These are phyloP conservation scores for Phylloporus arenicola DNA, from an alignment of 768 basidiomycete species.

Conservation along the genomic window DNA sequence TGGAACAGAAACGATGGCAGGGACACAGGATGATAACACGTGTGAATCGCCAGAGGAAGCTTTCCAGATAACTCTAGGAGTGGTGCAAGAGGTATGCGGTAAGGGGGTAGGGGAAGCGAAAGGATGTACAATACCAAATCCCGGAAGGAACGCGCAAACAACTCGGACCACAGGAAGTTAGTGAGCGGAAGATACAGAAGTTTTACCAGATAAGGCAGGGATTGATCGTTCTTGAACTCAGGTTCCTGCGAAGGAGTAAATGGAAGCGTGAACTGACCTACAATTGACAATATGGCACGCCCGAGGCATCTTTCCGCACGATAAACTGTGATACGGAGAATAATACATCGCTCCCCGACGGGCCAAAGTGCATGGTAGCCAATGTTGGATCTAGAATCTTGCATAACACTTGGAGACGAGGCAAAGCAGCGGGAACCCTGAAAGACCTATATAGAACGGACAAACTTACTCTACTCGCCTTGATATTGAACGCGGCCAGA, in stretches of 20 bases:
- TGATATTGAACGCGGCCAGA: constrained; percentile 51
- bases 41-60: constrained; percentile 49
- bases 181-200: constrained; percentile 23
- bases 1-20: constrained; percentile 27
- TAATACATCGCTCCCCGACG: constrained; percentile 29
- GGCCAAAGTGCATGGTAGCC: constrained; percentile 16
- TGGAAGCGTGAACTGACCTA: constrained; percentile 31
- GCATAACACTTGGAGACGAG: constrained; percentile 49
- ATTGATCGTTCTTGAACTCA: constrained; percentile 44
- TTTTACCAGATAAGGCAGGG: constrained; percentile 26
- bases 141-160: constrained; percentile 30
- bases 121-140: constrained; percentile 53
- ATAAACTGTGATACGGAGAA: constrained; percentile 41
- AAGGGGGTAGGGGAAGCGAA: constrained; percentile 71
- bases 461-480: constrained; percentile 43
- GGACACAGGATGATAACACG: constrained; percentile 26
- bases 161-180: constrained; percentile 25
- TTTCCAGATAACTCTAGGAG: constrained; percentile 61
- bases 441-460: background rate
- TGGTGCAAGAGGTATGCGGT: constrained; percentile 57
- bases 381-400: constrained; percentile 35
- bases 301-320: constrained; percentile 35
- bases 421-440: constrained; percentile 44
- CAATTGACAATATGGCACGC: constrained; percentile 33
- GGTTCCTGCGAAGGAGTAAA: constrained; percentile 39